Percentiles rank a stretch among this genome's conserved stretches.
Conservation (phyloP, 768 basidiomycete species). For the Lactifluus volemus region DNA sequence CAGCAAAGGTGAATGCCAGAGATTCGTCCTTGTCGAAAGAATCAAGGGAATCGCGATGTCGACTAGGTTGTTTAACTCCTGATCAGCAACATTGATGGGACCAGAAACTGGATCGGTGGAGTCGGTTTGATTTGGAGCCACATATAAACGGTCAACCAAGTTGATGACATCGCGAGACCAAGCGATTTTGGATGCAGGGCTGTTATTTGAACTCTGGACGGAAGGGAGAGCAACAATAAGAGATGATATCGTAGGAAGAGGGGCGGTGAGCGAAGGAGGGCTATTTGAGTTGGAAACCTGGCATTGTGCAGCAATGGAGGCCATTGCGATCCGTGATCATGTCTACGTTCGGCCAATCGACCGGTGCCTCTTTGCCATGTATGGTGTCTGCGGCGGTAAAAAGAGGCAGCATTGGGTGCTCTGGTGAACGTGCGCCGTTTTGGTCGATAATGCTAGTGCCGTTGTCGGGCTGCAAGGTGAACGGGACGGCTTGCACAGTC, state of each 20-base stretch:
- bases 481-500: slow-evolving; percentile 40
- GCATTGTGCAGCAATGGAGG: no score
- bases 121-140: slow-evolving; percentile 26
- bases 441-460: no score
- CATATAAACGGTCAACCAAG: slow-evolving; percentile 51
- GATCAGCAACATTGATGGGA: slow-evolving; percentile 48
- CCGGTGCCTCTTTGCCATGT: slow-evolving; percentile 17
- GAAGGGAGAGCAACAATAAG: slow-evolving; percentile 44
- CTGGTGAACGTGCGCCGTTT: no score
- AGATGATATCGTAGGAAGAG: slow-evolving; percentile 55
- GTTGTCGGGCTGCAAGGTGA: no score
- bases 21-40: slow-evolving; percentile 81
- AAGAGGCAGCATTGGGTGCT: slow-evolving; percentile 6
- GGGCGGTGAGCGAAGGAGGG: slow-evolving; percentile 50
- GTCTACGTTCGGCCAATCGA: slow-evolving; percentile 34
- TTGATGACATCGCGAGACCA: slow-evolving; percentile 83
- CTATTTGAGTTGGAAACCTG: slow-evolving; percentile 20
- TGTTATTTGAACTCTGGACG: slow-evolving; percentile 46
- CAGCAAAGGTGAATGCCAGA: slow-evolving; percentile 83
- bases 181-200: slow-evolving; percentile 52
- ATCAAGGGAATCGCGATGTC: slow-evolving; percentile 59
- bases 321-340: slow-evolving; percentile 57
- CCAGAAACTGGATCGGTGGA: slow-evolving; percentile 33
- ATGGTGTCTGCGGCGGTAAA: slow-evolving; percentile 47
- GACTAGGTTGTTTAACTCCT: slow-evolving; percentile 48